Conservation (phyloP, 805 yeast species). For the Starmerella lactis-condensi region DNA sequence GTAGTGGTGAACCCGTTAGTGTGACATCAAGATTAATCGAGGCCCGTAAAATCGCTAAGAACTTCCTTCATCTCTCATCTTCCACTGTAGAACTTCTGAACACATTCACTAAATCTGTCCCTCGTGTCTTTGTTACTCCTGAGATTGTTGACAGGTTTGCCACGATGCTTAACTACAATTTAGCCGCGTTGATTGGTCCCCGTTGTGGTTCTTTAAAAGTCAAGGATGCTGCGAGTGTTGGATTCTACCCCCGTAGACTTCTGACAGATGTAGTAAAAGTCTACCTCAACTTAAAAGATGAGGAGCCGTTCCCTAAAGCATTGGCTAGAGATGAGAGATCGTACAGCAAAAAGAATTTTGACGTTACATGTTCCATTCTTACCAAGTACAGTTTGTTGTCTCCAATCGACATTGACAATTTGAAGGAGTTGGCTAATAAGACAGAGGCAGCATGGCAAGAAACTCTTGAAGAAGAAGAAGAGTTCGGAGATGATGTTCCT, state of each 20-base stretch:
- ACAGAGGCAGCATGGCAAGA: slow-evolving; percentile 17
- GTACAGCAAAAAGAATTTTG: slow-evolving; percentile 46
- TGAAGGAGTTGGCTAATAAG: slow-evolving; percentile 48
- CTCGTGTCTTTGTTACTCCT: slow-evolving; percentile 64
- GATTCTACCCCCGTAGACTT: slow-evolving; percentile 60
- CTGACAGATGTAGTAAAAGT: slow-evolving; percentile 54
- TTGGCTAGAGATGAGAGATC: slow-evolving; percentile 89
- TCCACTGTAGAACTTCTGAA: slow-evolving; percentile 65
- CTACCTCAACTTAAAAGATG: slow-evolving; percentile 49
- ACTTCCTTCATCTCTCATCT: slow-evolving; percentile 65
- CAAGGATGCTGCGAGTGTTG: slow-evolving; percentile 59
- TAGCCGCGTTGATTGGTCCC: slow-evolving; percentile 88
- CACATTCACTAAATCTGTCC: slow-evolving; percentile 70
- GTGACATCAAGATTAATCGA: slow-evolving; percentile 31
- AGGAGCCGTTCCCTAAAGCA: slow-evolving; percentile 51
- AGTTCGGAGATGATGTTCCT: slow-evolving; percentile 82
- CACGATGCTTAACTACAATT: slow-evolving; percentile 84
- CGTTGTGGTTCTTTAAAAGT: slow-evolving; percentile 79
- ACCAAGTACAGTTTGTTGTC: slow-evolving; percentile 36
- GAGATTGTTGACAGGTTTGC: slow-evolving; percentile 90
- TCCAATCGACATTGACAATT: slow-evolving; percentile 35
- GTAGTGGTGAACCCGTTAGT: slow-evolving; percentile 20
- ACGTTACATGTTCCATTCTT: slow-evolving; percentile 52
- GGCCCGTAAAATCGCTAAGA: slow-evolving; percentile 60
- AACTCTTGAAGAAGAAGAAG: slow-evolving; percentile 60